Percentiles rank a stretch among this genome's conserved stretches.
These are phyloP conservation scores for Aegilops speltoides DNA, from an alignment of 176 grass and related monocot genomes.

Conservation along the genomic window DNA sequence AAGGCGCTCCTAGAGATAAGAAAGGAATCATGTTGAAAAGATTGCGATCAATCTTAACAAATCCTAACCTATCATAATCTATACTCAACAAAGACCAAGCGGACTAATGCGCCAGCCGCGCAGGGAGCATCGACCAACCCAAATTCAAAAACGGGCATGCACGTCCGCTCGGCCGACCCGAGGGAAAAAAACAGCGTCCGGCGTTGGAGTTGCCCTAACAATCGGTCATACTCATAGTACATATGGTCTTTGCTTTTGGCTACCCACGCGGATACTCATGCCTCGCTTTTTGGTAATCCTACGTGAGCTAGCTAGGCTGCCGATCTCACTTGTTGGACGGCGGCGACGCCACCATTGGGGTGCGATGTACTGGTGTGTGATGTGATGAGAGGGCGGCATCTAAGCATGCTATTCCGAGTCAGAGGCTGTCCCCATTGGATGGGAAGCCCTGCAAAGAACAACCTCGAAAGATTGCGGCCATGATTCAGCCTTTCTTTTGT, in stretches of 20 bases:
- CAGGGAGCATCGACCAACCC: no score
- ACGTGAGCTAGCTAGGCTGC: background rate
- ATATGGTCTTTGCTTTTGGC: background rate
- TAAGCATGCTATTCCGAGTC: slow-evolving; percentile 38
- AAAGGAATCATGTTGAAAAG: no score
- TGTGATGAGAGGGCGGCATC: background rate
- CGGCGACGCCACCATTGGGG: background rate
- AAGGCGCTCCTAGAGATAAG: no score
- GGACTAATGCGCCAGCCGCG: no score
- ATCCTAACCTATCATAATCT: no score
- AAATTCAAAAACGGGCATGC: no score
- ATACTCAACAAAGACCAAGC: no score
- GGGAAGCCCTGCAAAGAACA: slow-evolving; percentile 15
- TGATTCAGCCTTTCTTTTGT: slow-evolving; percentile 11
- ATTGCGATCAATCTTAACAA: no score
- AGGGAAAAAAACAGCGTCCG: no score
- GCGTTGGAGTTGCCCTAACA: background rate
- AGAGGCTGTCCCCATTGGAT: slow-evolving; percentile 37
- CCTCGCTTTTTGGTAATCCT: slow-evolving; percentile 37
- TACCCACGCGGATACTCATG: background rate
- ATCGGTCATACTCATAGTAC: background rate
- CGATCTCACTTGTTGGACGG: background rate
- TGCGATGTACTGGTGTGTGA: background rate
- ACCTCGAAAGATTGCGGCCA: slow-evolving; percentile 2
- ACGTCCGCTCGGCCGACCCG: no score